Base-by-base conservation (phyloP, 805 yeast genomes). In the Yarrowia alimentaria region DNA sequence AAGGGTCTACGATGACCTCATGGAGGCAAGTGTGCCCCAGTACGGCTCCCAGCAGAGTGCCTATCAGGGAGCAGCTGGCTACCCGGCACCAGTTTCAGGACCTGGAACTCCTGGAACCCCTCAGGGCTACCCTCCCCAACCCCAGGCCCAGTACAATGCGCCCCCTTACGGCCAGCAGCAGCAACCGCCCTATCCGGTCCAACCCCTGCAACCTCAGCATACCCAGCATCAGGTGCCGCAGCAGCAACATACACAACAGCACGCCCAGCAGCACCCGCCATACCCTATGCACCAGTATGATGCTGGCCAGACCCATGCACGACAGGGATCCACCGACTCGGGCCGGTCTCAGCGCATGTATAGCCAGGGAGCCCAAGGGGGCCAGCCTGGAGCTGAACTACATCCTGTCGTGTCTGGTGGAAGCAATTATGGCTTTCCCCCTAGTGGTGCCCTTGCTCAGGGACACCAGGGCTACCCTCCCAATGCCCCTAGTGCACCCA, bases 1-100 rank as follows among this genome's bases (percentile, higher is more conserved):
- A 48, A 72, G 76, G 32, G 67, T 76, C 8, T 93, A 88, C 64
- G 86, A 85, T 60, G 76, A 77, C 37, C 66, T 88, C 47, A 73
- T 85, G 68, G 86, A 83, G 58, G 72, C 74, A n/a, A 64, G 68
- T 13, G 55, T 65, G 50, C 52, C 59, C 4, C 61, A 59, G 38
- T 58, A 55, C 38, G 53, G 57, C 4, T 34, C 18, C 24, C 25
- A 47, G 22, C 52, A 29, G 1, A 28, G 38, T 19, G 22, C 22
- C 34, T 19, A 17, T 34, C 40, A 24, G 12, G 25, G 12, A 20
- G 26, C 25, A 18, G 16, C 25, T 4, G 26, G 47, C 37, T 6
- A 9, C 24, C 25, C 28, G 17, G 24, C 34, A 24, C n/a, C 3
- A 31, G 18, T 31, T 25, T 18, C 28, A 6, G 32, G 31, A n/a